Evolutionary conservation across 176 grass and related monocot species (phyloP), one percentile per base, ranked within the genome.

Genomic region (Musa itinerans): DNA sequence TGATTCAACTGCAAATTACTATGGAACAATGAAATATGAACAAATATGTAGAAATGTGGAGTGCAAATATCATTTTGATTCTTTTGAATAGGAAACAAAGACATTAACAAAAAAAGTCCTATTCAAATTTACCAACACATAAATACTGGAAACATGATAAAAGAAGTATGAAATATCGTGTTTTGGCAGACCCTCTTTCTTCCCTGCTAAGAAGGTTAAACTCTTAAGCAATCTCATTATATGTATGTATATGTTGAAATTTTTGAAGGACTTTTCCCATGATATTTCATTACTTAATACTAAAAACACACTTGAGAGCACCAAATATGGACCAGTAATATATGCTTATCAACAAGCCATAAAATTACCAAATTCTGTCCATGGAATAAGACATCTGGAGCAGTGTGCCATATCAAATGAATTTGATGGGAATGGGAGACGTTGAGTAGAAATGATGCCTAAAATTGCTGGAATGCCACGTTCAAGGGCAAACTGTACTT

Each of bases 401-500:
- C 92, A 96, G 82, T 96, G 92, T 64, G 89, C 92, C 57, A 96
- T 89, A 85, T 96, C 92, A 79, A 96, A 92, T 22, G 89, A 84
- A 53, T 74, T 68, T 2, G 89, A 85, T 0, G 93, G 93, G 78
- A 96, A 88, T 13, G 89, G 93, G 20, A 96, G 81, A 50, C 93
- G 89, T 82, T 96, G 93, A 52, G 93, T 90, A 80, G 90, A 92
- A 51, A 96, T 96, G 84, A 96, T 92, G 57, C 89, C 93, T 50
- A 92, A 82, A 85, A 96, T 85, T 78, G 90, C 90, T n/a, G 93
- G 93, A 85, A 96, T 92, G 19, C 93, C 93, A 55, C 93, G 87
- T 78, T 96, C 93, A 2, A 96, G 93, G 75, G 93, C 93, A 87
- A 96, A 96, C 87, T 96, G 93, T 58, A 96, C 90, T 87, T 96